Conservation (phyloP, 225 moss, liverwort and hornwort species). For the Straminergon stramineum region DNA sequence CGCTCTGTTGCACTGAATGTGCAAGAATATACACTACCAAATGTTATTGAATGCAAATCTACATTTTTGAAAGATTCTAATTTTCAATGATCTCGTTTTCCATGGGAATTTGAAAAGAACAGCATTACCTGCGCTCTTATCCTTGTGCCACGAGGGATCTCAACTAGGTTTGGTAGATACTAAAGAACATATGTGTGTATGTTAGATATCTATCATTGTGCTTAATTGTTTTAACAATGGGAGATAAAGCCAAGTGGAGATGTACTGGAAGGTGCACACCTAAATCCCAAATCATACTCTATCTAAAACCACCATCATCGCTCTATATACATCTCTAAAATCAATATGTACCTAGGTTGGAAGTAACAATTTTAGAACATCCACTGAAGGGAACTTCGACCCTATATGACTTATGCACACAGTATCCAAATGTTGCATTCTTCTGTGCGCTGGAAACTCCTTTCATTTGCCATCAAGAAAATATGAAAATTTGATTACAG, state of each 20-base stretch:
- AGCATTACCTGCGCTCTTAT: neutral
- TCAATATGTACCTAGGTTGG: neutral
- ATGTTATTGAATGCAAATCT: neutral
- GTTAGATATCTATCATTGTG: neutral
- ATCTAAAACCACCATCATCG: neutral
- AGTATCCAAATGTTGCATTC: neutral
- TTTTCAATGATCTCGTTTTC: neutral
- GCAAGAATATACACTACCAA: accelerated
- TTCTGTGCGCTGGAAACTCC: neutral
- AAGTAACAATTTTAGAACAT: neutral
- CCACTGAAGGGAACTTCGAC: neutral
- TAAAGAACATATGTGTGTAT: neutral
- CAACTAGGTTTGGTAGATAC: neutral
- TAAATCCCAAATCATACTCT: neutral
- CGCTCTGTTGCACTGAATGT: neutral
- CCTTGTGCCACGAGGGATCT: neutral
- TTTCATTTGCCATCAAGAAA: neutral
- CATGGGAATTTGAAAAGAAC: neutral
- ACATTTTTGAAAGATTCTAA: no score
- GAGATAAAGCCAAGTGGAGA: neutral
- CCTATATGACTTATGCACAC: neutral
- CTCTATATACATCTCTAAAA: neutral
- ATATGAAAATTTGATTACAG: neutral
- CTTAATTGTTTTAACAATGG: neutral
- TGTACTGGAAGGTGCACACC: accelerated